Base-by-base conservation (phyloP, 352 stramenopile species). In the Detonula confervacea region DNA sequence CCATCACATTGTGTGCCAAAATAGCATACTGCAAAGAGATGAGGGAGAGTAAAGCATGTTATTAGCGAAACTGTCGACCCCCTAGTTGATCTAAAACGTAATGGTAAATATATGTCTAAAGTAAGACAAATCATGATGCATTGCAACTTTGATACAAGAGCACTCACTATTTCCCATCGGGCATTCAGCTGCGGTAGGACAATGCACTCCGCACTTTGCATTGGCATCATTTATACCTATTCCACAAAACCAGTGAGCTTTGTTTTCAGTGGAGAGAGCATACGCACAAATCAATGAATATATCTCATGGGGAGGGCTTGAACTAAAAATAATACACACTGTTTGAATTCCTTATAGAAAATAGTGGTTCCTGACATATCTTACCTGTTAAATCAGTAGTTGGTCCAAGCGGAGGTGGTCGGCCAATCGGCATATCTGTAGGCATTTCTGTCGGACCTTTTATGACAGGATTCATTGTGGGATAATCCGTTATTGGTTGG, bases 151-250 rank as follows among this genome's bases (percentile, higher is more conserved):
- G 30, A 47, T 42, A n/a, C 44, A n/a, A n/a, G 2, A 2, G 14
- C 7, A 69, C 67, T 77, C 39, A 77, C 67, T 80, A 39, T 81
- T 59, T 59, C 72, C 68, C 35, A 80, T 39, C 2, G 79, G 79
- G 51, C 79, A 86, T 62, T 86, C 79, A 37, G 22, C 61, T 52
- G 68, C 68, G n/a, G 68, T 81, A 30, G 80, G 80, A 74, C 80
- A 87, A 54, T 82, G 80, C 11, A 73, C 44, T 18, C 24, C 22
- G 39, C 80, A 87, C 11, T 60, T 54, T 0, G 14, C 52, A 60
- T 83, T 80, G 22, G 80, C 73, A 47, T 83, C 64, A 11, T 78
- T 46, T 54, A 83, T 55, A 39, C 67, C 72, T 30, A 73, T 60
- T 35, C 80, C 80, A 63, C 73, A 81, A 33, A 72, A 81, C 73